Evolutionary conservation across 2,329 filamentous ascomycete genomes (phyloP), one percentile per base, ranked within the genome.

Genomic region (Penicillium concentricum): DNA sequence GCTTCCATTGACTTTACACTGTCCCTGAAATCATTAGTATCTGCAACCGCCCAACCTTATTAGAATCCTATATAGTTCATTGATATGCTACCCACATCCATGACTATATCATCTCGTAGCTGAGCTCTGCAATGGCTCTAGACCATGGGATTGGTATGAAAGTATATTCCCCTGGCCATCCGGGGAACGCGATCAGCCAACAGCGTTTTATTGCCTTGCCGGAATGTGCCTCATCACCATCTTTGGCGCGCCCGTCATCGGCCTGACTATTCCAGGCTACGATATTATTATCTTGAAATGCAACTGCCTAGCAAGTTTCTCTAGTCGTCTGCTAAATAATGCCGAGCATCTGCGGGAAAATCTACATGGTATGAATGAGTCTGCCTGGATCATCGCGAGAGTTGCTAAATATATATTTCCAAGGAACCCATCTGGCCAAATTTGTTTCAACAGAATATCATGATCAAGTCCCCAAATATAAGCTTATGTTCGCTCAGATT

Each of bases 121-220:
- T 47, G 22, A 28, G n/a, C 47, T 18, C 3, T 37, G 4, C 10
- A 26, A 51, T 32, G 10, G 9, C 7, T 39, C 34, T 45, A 35
- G 20, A 2, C 13, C 15, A 34, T 35, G 5, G 20, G 2, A 16
- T 28, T 24, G 44, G 26, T 41, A 34, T 41, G 26, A 10, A 20
- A 49, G 16, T 22, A 16, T 28, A n/a, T 9, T 12, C 26, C 6
- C 7, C 8, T 22, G 22, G 26, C 20, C 24, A 41, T 18, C n/a
- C 28, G 30, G 26, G 34, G 16, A 34, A 50, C 37, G 13, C 30
- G n/a, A 44, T 39, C 41, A 56, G 54, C 46, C 54, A 52, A 26
- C 48, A 37, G 9, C 41, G 30, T 56, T 56, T 43, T 20, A 16
- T 45, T 4, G 2, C 9, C 18, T n/a, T n/a, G 34, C 32, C 20